Conservation (phyloP, 768 basidiomycete genomes). For the Suillus occidentalis region DNA sequence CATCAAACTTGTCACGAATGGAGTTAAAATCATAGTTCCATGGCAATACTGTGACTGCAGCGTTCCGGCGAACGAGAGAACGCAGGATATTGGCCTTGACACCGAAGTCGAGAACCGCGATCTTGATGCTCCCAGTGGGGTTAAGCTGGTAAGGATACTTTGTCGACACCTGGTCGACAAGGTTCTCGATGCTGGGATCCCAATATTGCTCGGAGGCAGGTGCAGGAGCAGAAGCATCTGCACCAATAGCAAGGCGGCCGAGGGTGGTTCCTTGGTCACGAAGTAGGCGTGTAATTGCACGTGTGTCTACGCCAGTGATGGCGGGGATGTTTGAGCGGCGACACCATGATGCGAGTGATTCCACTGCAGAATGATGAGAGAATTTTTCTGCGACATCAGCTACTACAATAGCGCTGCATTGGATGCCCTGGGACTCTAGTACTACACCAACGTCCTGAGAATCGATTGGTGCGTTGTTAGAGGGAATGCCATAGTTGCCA, state of each 20-base stretch:
- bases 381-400: constrained; percentile 93
- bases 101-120: constrained; percentile 96
- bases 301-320: constrained; percentile 96
- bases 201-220: constrained; percentile 78
- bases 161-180: constrained; percentile 92
- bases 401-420: constrained; percentile 91
- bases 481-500: constrained; percentile 96
- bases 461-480: constrained; percentile 71
- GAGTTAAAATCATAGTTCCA: constrained; percentile 98
- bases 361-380: constrained; percentile 92
- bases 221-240: constrained; percentile 57
- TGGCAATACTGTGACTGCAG: constrained; percentile 91
- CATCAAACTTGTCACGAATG: constrained; percentile 88
- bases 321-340: constrained; percentile 85
- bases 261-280: constrained; percentile 98
- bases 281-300: constrained; percentile 89
- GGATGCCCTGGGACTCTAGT: constrained; percentile 86
- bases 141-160: constrained; percentile 83
- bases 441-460: constrained; percentile 79
- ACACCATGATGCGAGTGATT: constrained; percentile 94
- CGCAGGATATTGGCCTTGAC: constrained; percentile 97
- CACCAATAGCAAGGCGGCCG: constrained; percentile 83
- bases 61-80: constrained; percentile 86
- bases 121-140: constrained; percentile 81
- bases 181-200: constrained; percentile 91